These are phyloP conservation scores for Leccinellum rugosiceps DNA, from an alignment of 768 basidiomycete genomes.

Conservation along the genomic window DNA sequence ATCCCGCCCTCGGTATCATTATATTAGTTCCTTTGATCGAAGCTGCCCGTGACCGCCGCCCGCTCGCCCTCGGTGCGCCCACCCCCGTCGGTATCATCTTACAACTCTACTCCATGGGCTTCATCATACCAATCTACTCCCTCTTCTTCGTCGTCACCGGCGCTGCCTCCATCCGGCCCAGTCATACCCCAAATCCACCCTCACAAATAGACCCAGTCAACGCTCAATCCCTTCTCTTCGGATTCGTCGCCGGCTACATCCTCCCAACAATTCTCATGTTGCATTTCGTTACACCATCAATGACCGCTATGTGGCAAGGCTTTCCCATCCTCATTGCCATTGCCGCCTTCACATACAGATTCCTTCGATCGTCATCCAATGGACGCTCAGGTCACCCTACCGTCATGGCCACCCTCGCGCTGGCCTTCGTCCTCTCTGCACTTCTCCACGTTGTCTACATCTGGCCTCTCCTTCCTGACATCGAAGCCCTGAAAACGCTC, in stretches of 20 bases:
- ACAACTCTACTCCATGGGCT: conserved; percentile 43
- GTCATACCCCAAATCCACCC: conserved; percentile 1
- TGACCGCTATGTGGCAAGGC: conserved; percentile 54
- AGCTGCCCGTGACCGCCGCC: conserved; percentile 37
- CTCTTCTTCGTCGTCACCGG: conserved; percentile 42
- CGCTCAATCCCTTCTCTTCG: conserved; percentile 53
- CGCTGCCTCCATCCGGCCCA: conserved; percentile 16
- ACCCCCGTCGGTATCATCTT: conserved; percentile 38
- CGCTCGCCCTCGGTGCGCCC: conserved; percentile 39
- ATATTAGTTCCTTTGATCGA: conserved; percentile 45
- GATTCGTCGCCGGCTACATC: conserved; percentile 40
- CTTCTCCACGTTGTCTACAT: conserved; percentile 26
- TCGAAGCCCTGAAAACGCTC: conserved; percentile 1
- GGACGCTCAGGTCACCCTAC: conserved; percentile 20
- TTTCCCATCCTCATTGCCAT: conserved; percentile 48
- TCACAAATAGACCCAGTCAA: conserved; percentile 41
- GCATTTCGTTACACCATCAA: conserved; percentile 35
- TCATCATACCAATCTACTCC: conserved; percentile 47
- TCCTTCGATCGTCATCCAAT: conserved; percentile 28
- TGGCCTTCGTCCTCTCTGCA: conserved; percentile 20
- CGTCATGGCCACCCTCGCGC: conserved; percentile 13
- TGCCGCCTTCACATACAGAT: conserved; percentile 38
- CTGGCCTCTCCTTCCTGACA: conserved; percentile 12
- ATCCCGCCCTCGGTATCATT: conserved; percentile 9
- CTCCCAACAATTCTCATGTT: conserved; percentile 50